Percentiles rank a stretch among this genome's conserved stretches.
These are phyloP conservation scores for Spencermartinsiella ligniputridi DNA, from an alignment of 1,139 yeast genomes.

Conservation along the genomic window DNA sequence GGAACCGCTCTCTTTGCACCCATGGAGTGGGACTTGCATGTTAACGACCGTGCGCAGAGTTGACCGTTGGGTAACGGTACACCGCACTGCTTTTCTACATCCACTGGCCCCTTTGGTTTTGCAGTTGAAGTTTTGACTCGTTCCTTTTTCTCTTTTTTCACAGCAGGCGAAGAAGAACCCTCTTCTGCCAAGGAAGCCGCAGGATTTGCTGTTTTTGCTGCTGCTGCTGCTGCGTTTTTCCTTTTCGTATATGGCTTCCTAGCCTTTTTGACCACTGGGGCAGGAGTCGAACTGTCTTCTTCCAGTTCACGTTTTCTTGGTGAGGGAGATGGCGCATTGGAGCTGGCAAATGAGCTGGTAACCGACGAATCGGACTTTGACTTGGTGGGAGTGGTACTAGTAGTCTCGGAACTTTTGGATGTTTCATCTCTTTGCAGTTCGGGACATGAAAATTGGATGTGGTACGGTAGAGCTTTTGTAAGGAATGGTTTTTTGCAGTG, in stretches of 20 bases:
- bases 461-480: slow-evolving; percentile 23
- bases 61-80: slow-evolving; percentile 91
- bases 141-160: slow-evolving; percentile 18
- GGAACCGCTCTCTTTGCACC: slow-evolving; percentile 94
- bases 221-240: not conserved
- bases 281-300: not conserved
- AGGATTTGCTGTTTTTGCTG: not conserved
- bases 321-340: not conserved
- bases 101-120: slow-evolving; percentile 79
- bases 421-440: slow-evolving; percentile 4
- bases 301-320: slow-evolving; percentile 1
- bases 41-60: slow-evolving; percentile 86
- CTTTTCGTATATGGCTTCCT: slow-evolving; percentile 5
- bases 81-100: slow-evolving; percentile 95
- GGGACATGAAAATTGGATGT: slow-evolving; percentile 21
- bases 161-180: slow-evolving; percentile 14
- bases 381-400: slow-evolving; percentile 4
- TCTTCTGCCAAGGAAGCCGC: not conserved
- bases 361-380: slow-evolving; percentile 7
- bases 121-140: slow-evolving; percentile 41
- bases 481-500: slow-evolving; percentile 32
- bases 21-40: slow-evolving; percentile 98
- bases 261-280: not conserved
- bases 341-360: slow-evolving; percentile 8
- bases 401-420: slow-evolving; percentile 3